Evolutionary conservation across 495 filamentous ascomycete genomes (phyloP), one percentile per base, ranked within the genome.

Genomic region (Pseudoneurospora amorphoporcata): DNA sequence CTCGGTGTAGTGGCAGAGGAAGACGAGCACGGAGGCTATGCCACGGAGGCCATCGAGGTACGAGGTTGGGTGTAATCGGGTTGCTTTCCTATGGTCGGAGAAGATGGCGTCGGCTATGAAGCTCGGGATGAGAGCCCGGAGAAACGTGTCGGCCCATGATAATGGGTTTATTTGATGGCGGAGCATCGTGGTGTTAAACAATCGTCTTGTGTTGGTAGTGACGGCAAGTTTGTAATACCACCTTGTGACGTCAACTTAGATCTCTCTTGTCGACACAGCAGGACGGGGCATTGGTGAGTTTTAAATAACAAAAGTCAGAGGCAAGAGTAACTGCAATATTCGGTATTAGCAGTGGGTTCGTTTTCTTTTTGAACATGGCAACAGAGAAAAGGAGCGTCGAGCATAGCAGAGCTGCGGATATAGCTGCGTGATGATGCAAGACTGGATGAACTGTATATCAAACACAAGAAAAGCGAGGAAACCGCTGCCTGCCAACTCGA

Each of bases 31-130:
- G 23, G 84, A 85, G 14, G 86, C 86, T 71, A 89, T 80, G n/a
- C 86, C 87, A 29, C 86, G 83, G 35, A 89, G 80, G 23, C 86
- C 86, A 78, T 86, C 83, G 68, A 89, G 82, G 74, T 87, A 88
- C 23, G 85, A 83, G 0, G 86, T 88, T 23, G 84, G 77, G 69
- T 84, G 84, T 23, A 81, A 39, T 43, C 72, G 78, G 69, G 68
- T 76, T 32, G 75, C 53, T 42, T 73, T 73, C 69, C 72, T 76
- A 19, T 77, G 78, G 17, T 81, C 78, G 23, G 79, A 78, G 73
- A 74, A 79, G 73, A 81, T 23, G 68, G 45, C 12, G 74, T 80
- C 76, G 68, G 78, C 72, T 42, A 82, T 71, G 70, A 82, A 82
- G 71, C 78, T 80, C 3, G 80, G 80, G 9, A 82, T 69, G 4